These are phyloP conservation scores for Malus sieversii DNA, from an alignment of 306 rosid genomes.

Conservation along the genomic window DNA sequence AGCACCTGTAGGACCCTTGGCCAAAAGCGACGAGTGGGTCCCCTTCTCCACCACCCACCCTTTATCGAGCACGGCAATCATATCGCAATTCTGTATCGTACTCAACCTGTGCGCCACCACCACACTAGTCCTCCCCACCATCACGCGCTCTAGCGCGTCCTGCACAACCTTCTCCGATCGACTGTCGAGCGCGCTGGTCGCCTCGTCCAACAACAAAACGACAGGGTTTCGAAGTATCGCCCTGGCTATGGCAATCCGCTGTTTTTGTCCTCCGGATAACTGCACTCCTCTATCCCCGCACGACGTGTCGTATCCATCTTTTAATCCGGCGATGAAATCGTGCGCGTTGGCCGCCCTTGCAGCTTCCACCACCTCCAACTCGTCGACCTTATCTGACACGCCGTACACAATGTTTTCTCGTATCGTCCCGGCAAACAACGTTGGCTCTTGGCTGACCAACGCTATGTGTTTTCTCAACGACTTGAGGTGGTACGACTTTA, in stretches of 20 bases:
- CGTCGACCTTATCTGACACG: constrained; percentile 26
- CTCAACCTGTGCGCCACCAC: constrained; percentile 93
- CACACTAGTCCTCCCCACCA: constrained; percentile 90
- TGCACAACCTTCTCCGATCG: constrained; percentile 78
- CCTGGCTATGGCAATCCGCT: constrained; percentile 77
- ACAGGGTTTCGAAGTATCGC: constrained; percentile 69
- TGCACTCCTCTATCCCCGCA: constrained; percentile 86
- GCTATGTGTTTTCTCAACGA: constrained; percentile 63
- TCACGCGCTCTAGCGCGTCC: constrained; percentile 65
- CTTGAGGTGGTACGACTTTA: constrained; percentile 48
- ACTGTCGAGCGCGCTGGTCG: constrained; percentile 81
- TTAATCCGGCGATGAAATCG: constrained; percentile 59
- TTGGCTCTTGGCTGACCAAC: constrained; percentile 83
- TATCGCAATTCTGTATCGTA: constrained; percentile 65
- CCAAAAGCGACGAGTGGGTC: constrained; percentile 54
- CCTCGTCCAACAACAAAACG: constrained; percentile 70
- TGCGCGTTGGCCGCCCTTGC: constrained; percentile 83
- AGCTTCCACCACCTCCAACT: constrained; percentile 57
- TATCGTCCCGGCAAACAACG: constrained; percentile 63
- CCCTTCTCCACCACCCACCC: constrained; percentile 76
- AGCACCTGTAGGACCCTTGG: constrained; percentile 51
- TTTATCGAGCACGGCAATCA: constrained; percentile 67
- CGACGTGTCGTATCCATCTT: constrained; percentile 63
- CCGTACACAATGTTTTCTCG: constrained; percentile 68
- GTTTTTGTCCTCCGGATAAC: constrained; percentile 86